Percentiles rank a stretch among this genome's conserved stretches.
phyloP scores from a whole-genome alignment of 768 basidiomycete species.

The Termitomyces sp. region DNA sequence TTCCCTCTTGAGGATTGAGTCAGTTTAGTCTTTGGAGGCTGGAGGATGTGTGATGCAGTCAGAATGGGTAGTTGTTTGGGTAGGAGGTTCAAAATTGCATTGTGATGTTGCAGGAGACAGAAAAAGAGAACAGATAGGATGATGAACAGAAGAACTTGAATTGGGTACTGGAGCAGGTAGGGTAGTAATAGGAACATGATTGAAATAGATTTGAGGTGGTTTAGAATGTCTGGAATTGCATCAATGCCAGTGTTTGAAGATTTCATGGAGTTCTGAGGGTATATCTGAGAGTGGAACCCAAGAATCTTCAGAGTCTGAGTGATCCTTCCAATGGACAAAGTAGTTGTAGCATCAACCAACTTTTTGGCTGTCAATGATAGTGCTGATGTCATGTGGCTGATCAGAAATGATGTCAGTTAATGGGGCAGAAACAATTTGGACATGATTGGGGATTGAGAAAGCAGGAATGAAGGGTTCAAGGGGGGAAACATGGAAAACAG shows the following conservation, averaged over 20 bases:
- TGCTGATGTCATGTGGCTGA: not conserved
- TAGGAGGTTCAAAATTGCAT: constrained; percentile 18
- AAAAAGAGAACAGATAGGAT: constrained; percentile 4
- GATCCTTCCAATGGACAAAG: constrained; percentile 3
- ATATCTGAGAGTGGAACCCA: constrained; percentile 10
- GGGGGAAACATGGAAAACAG: constrained; percentile 1
- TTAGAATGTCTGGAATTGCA: not conserved
- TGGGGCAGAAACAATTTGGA: not conserved
- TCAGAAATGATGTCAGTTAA: not conserved
- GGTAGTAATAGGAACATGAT: not conserved
- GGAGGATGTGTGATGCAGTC: constrained; percentile 16
- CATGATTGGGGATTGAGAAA: not conserved
- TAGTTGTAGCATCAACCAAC: constrained; percentile 2
- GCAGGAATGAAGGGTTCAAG: not conserved
- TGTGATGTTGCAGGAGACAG: constrained; percentile 7
- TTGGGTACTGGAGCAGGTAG: not conserved
- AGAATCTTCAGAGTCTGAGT: constrained; percentile 11
- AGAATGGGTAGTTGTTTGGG: constrained; percentile 16
- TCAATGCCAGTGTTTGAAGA: not conserved
- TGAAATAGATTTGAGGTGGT: constrained; percentile 2
- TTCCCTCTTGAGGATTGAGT: no score
- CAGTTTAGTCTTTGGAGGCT: no score
- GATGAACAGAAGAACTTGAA: not conserved
- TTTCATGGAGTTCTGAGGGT: constrained; percentile 3
- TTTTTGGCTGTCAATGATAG: constrained; percentile 5